Evolutionary conservation across 2,329 filamentous ascomycete genomes (phyloP).

Genomic region (Penicillium sp.): DNA sequence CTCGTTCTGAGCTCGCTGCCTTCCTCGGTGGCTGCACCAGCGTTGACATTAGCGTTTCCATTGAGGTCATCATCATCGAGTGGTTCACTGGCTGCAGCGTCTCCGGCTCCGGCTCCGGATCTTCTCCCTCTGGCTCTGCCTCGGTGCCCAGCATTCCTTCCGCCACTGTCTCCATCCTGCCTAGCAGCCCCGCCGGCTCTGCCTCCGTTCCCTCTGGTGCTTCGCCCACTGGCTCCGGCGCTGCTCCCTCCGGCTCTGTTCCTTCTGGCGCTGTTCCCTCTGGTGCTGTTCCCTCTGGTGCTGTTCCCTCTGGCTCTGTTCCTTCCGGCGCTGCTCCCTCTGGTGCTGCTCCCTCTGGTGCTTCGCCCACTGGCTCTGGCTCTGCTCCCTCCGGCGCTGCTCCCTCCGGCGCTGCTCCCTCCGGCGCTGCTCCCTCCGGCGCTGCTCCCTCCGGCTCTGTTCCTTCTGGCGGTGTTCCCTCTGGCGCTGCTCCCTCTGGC

Average conservation of each 20-base stretch:
- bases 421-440: constrained; percentile 5
- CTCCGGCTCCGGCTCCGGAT: neutral
- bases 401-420: neutral
- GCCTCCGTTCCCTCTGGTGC: neutral
- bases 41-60: constrained; percentile 34
- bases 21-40: constrained; percentile 33
- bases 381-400: constrained; percentile 9
- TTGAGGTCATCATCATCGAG: constrained; percentile 52
- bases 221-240: neutral
- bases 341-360: constrained; percentile 5
- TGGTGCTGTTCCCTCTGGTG: neutral
- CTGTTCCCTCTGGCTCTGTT: neutral
- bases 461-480: constrained; percentile 4
- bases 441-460: neutral
- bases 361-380: no score
- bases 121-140: constrained; percentile 9
- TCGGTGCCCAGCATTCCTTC: neutral
- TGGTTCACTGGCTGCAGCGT: constrained; percentile 36
- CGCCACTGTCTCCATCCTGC: no score
- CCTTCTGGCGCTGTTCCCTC: neutral
- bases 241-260: neutral
- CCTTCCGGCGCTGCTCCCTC: constrained; percentile 1
- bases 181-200: neutral
- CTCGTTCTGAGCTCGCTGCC: constrained; percentile 37
- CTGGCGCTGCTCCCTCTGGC: neutral